phyloP scores from a whole-genome alignment of 768 basidiomycete species.

The Leccinum variicolor region DNA sequence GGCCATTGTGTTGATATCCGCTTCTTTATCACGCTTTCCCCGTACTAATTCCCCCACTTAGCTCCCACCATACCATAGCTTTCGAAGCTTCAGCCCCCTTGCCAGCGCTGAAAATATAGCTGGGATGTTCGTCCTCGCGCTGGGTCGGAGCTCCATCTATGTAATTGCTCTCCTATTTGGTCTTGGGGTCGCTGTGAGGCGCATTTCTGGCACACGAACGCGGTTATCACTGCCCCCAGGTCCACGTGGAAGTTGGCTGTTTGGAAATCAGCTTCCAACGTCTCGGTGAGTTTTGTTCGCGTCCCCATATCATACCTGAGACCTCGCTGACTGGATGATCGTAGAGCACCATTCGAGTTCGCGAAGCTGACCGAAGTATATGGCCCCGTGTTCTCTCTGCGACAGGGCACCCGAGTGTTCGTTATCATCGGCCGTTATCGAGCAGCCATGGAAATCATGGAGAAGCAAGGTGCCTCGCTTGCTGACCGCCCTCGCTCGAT shows the following conservation, averaged over 20 bases:
- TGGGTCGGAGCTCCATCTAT: not conserved
- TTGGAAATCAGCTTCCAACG: conserved; percentile 10
- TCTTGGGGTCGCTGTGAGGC: not conserved
- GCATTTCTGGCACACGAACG: not conserved
- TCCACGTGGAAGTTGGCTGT: conserved; percentile 15
- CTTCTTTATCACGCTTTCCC: not conserved
- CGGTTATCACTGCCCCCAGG: conserved; percentile 15
- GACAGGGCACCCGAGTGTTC: conserved; percentile 36
- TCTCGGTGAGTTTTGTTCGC: not conserved
- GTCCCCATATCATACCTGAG: not conserved
- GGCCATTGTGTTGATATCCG: not conserved
- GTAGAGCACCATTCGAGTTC: conserved; percentile 30
- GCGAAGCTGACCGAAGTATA: conserved; percentile 58
- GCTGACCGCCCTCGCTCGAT: conserved; percentile 35
- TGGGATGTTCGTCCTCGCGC: not conserved
- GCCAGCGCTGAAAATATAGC: not conserved
- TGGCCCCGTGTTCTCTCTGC: conserved; percentile 56
- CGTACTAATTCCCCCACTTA: not conserved
- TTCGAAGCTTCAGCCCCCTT: not conserved
- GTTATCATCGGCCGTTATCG: conserved; percentile 24
- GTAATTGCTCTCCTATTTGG: not conserved
- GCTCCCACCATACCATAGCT: not conserved
- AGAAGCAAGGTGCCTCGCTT: conserved; percentile 35
- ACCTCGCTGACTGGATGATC: not conserved
- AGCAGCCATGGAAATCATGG: conserved; percentile 39